These are phyloP conservation scores for Rosellinia necatrix DNA, from an alignment of 2,329 filamentous ascomycete species.

Conservation along the genomic window DNA sequence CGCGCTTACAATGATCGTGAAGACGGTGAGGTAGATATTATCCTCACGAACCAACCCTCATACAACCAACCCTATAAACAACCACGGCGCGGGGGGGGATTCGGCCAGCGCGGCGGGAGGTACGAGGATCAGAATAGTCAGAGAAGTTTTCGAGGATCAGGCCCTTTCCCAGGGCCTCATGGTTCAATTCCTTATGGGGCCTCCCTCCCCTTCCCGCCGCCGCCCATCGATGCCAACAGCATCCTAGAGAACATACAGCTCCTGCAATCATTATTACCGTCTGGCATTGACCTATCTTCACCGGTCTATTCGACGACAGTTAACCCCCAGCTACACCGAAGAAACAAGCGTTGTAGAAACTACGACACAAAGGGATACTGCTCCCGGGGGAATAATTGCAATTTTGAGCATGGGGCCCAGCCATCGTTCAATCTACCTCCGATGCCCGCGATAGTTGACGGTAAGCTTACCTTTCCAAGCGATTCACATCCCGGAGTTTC, in stretches of 20 bases:
- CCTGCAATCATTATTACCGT: conserved; percentile 62
- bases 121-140: conserved; percentile 40
- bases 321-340: conserved; percentile 38
- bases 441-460: conserved; percentile 41
- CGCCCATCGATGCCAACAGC: conserved; percentile 61
- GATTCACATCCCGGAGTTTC: not conserved
- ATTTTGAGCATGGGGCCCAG: conserved; percentile 69
- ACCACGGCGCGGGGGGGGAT: conserved; percentile 56
- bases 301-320: conserved; percentile 37
- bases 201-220: conserved; percentile 38
- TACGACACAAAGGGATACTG: conserved; percentile 77
- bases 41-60: conserved; percentile 31
- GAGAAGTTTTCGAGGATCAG: conserved; percentile 37
- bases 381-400: conserved; percentile 67
- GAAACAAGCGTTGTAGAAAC: conserved; percentile 64
- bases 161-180: conserved; percentile 17
- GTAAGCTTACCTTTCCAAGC: conserved; percentile 29
- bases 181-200: conserved; percentile 27
- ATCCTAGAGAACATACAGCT: conserved; percentile 66
- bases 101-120: conserved; percentile 43
- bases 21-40: conserved; percentile 46
- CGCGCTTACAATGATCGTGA: conserved; percentile 61
- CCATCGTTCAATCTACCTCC: conserved; percentile 46
- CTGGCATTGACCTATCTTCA: conserved; percentile 44
- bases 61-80: conserved; percentile 60